Percentiles rank a stretch among this genome's conserved stretches.
phyloP scores from a whole-genome alignment of 495 filamentous ascomycete species.

The Sphaerosporella brunnea region DNA sequence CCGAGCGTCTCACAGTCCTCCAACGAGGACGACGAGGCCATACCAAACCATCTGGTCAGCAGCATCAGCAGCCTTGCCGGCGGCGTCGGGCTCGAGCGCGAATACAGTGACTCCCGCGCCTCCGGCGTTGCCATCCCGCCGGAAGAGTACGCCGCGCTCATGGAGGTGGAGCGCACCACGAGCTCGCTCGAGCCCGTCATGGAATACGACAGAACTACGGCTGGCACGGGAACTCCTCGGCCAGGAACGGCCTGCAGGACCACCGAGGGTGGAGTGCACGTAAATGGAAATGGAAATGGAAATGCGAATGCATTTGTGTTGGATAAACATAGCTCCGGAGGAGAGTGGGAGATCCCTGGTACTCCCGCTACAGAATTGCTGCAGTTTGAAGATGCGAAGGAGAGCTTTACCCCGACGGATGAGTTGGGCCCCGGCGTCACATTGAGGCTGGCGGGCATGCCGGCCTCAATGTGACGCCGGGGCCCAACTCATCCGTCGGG shows the following conservation, averaged over 20 bases:
- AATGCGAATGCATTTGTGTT: too few species aligned
- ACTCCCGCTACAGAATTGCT: background rate
- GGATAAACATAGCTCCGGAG: background rate
- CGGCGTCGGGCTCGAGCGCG: background rate
- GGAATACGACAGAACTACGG: background rate
- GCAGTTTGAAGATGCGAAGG: constrained; percentile 1
- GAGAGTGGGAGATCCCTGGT: background rate
- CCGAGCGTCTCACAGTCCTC: background rate
- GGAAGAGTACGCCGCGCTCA: background rate
- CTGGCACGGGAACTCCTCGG: background rate
- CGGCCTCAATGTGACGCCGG: too few species aligned
- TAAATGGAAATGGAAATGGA: background rate
- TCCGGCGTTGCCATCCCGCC: background rate
- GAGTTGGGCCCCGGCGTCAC: too few species aligned
- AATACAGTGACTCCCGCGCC: background rate
- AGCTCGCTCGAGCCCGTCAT: background rate
- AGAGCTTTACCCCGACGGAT: background rate
- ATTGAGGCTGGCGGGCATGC: too few species aligned
- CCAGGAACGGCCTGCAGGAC: background rate
- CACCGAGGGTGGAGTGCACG: background rate
- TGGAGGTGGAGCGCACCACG: background rate
- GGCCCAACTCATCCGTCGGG: background rate
- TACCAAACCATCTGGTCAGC: background rate
- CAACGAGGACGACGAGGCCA: background rate
- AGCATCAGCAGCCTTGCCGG: background rate